Evolutionary conservation across 768 basidiomycete genomes (phyloP), one percentile per base, ranked within the genome.

Genomic region (Pleurotus citrinopileatus): DNA sequence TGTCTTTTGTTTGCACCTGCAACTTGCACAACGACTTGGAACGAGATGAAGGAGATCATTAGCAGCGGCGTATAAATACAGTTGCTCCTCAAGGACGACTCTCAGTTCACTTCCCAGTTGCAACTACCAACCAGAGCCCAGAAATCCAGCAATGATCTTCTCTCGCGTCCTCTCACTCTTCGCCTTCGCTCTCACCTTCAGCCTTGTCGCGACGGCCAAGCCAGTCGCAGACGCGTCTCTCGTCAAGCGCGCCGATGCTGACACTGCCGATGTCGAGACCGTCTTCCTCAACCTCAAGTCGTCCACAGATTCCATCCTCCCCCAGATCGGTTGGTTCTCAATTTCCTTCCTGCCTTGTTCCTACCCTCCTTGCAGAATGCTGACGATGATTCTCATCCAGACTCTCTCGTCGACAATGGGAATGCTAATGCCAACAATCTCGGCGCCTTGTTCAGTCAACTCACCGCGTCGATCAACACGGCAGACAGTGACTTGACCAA

Each of bases 401-500:
- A 57, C 15, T 15, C 46, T 29, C 28, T 61, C 32, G 53, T 55
- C 22, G 27, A 56, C 7, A 42, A 53, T 27, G 61, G 62, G 17
- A 62, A 28, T 2, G 61, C 61, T 3, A 58, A 61, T 25, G 59
- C 59, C 54, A 57, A 36, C 3, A 60, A 55, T 12, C 52, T 66
- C 15, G 56, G 61, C 5, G 60, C 61, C 1, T 57, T 66, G 40
- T 58, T 64, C 48, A 55, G 52, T 32, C 51, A 62, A 15, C 57
- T 67, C 27, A 63, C 58, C 28, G 28, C 54, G 1, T 54, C 63
- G 8, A 55, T 68, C 55, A 54, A 61, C 61, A 60, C 59, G 44
- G 60, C 64, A 2, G 55, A 63, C 36, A 42, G 60, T 3, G 47
- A 57, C n/a, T 57, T 67, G 26, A 29, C 51, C 1, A 52, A 53